Evolutionary conservation across 345 rosid species (phyloP).

Genomic region (Murraya koenigii): DNA sequence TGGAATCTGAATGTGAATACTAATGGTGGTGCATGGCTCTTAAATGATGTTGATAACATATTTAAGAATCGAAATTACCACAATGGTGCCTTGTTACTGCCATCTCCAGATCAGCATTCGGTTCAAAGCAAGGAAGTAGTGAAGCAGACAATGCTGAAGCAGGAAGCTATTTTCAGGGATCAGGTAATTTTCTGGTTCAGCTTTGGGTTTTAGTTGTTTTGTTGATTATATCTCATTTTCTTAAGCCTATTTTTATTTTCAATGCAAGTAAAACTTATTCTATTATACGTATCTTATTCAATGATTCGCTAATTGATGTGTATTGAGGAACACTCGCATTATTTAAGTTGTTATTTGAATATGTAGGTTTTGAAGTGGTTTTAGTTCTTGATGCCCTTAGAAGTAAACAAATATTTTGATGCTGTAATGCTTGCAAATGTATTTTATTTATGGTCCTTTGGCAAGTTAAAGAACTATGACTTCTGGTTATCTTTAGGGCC

Average conservation of each 20-base stretch:
- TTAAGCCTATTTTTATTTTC: background rate
- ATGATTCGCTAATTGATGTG: background rate
- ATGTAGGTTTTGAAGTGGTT: background rate
- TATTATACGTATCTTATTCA: background rate
- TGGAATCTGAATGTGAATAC: constrained; percentile 32
- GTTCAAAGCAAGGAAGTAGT: constrained; percentile 34
- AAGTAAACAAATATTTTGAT: background rate
- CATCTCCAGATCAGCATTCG: constrained; percentile 23
- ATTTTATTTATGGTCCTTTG: too few relatives aligned
- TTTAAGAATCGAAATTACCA: constrained; percentile 23
- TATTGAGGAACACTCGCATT: background rate
- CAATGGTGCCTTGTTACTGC: constrained; percentile 26
- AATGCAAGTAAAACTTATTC: background rate
- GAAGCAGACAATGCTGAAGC: constrained; percentile 56
- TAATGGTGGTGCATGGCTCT: constrained; percentile 25
- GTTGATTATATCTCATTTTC: background rate
- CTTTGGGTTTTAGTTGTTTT: background rate
- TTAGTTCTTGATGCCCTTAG: background rate
- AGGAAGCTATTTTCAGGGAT: constrained; percentile 51
- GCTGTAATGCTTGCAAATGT: too few relatives aligned
- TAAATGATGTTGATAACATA: constrained; percentile 25
- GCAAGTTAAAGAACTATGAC: too few relatives aligned
- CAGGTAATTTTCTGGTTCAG: constrained; percentile 38
- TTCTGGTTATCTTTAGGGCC: background rate
- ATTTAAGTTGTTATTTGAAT: background rate